Evolutionary conservation across 208 protist species (phyloP).

Genomic region (Trypanosoma lewisi): DNA sequence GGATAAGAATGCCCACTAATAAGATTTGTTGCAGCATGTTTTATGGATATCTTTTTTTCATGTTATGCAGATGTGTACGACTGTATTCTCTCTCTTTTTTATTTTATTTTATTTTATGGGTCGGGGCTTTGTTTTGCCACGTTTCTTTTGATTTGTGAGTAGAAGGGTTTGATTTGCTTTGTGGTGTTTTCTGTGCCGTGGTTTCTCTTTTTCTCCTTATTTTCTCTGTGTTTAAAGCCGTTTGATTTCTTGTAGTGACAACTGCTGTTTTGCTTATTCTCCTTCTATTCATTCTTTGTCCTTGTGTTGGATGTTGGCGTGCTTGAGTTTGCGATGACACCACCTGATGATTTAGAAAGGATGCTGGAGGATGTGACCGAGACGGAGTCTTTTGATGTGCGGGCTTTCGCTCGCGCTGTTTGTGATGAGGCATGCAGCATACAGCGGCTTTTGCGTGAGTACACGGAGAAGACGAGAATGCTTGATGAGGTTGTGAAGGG

Average conservation of each 20-base stretch:
- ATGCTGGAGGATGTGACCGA: not conserved
- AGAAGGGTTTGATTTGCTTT: too few species aligned
- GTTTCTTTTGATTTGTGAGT: too few species aligned
- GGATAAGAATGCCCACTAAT: not conserved
- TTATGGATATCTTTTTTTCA: not conserved
- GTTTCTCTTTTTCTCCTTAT: too few species aligned
- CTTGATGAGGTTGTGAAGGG: conserved; percentile 31
- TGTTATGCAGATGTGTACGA: not conserved
- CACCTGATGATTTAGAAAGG: not conserved
- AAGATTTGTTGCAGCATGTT: not conserved
- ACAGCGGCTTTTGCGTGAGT: conserved; percentile 31
- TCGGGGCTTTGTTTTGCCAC: too few species aligned
- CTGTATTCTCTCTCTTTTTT: not conserved
- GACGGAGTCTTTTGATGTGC: not conserved
- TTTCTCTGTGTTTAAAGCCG: not conserved
- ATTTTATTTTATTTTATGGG: not conserved
- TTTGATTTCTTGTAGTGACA: not conserved
- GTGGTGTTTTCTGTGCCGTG: too few species aligned
- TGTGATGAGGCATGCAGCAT: conserved; percentile 31
- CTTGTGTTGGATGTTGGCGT: not conserved
- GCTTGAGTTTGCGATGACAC: not conserved
- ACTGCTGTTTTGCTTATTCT: conserved; percentile 3
- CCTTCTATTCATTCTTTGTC: conserved; percentile 13
- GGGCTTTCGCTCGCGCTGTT: conserved; percentile 3
- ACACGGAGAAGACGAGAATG: conserved; percentile 21